A percentile compares a stretch with the other conserved stretches of the same genome.
Evolutionary conservation across 2,329 filamentous ascomycete species (phyloP).

Genomic region (Macrophomina phaseolina): DNA sequence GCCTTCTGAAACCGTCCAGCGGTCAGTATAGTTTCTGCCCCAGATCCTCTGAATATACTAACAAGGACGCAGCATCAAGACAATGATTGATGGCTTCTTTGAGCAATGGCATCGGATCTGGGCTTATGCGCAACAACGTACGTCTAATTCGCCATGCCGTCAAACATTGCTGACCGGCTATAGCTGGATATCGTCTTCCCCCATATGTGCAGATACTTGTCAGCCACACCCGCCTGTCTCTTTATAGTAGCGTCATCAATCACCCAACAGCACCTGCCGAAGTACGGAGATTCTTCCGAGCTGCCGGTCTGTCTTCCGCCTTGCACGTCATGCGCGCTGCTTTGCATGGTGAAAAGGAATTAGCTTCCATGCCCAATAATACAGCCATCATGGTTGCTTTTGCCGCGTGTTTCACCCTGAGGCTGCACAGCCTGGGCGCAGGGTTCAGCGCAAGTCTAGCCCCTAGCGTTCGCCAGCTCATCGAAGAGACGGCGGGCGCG

Average conservation of each 20-base stretch:
- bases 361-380: constrained; percentile 80
- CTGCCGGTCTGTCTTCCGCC: constrained; percentile 72
- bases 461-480: constrained; percentile 55
- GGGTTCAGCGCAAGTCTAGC: constrained; percentile 33
- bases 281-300: constrained; percentile 75
- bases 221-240: constrained; percentile 74
- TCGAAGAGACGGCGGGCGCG: constrained; percentile 72
- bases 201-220: constrained; percentile 78
- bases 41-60: background rate
- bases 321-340: constrained; percentile 77
- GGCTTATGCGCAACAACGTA: constrained; percentile 37
- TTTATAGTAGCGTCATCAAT: constrained; percentile 76
- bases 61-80: constrained; percentile 41
- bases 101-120: constrained; percentile 69
- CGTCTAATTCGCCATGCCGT: constrained; percentile 60
- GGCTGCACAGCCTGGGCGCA: constrained; percentile 60
- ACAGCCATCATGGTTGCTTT: constrained; percentile 81
- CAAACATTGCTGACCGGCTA: constrained; percentile 39
- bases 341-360: constrained; percentile 71
- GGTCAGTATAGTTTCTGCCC: background rate
- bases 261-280: constrained; percentile 73
- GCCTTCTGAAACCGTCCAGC: constrained; percentile 21
- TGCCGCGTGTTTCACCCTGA: constrained; percentile 64
- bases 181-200: constrained; percentile 58
- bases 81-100: constrained; percentile 69